Conservation (phyloP, 169 alveolate species). For the Eimeria brunetti region DNA sequence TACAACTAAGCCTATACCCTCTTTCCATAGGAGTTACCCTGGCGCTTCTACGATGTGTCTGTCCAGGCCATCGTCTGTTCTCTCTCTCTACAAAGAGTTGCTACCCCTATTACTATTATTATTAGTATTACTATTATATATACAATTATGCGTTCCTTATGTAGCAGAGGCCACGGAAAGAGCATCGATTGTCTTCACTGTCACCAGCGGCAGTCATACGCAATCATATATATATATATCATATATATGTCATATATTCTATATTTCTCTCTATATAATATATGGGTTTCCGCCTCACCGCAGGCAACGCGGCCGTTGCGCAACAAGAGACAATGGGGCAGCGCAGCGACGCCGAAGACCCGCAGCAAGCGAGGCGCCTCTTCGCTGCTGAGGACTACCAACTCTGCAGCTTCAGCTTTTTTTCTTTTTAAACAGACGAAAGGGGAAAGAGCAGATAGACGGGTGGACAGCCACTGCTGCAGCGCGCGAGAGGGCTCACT, state of each 20-base stretch:
- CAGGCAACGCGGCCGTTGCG: conserved; percentile 18
- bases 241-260: no score
- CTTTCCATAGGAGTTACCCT: background rate
- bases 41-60: background rate
- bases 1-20: background rate
- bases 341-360: conserved; percentile 23
- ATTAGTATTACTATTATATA: no score
- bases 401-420: background rate
- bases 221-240: no score
- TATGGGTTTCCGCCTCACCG: conserved; percentile 55
- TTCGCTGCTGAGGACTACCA: conserved; percentile 1
- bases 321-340: conserved; percentile 49
- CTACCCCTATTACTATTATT: no score
- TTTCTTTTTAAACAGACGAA: background rate
- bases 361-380: conserved; percentile 9
- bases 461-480: conserved; percentile 58
- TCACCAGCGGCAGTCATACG: background rate
- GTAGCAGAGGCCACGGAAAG: background rate
- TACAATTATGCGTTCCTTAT: no score
- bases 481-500: conserved; percentile 27
- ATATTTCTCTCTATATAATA: no score
- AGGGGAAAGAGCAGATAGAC: background rate
- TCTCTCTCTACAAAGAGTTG: background rate
- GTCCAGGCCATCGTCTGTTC: background rate
- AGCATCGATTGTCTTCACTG: background rate